A percentile compares a stretch with the other conserved stretches of the same genome.
Evolutionary conservation across 192 early-diverging fungal species (phyloP).

Genomic region (Podila horticola): DNA sequence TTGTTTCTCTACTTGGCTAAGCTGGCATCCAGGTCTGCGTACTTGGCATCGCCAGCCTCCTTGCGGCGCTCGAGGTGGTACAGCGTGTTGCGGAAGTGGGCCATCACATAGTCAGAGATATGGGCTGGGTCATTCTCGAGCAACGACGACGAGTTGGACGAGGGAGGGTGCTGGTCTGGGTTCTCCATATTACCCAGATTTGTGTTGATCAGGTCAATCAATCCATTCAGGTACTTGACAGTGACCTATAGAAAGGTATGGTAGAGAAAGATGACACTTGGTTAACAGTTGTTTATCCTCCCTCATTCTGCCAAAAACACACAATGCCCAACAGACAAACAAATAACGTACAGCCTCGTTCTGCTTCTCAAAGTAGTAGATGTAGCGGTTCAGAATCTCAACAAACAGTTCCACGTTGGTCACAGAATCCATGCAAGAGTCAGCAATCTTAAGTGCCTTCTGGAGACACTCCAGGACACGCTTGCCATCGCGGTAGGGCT

Average conservation of each 20-base stretch:
- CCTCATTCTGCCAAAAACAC: not conserved
- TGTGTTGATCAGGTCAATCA: constrained; percentile 95
- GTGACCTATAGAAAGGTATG: constrained; percentile 67
- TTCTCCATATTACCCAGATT: constrained; percentile 80
- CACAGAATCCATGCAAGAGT: constrained; percentile 89
- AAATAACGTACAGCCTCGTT: constrained; percentile 81
- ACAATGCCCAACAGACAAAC: not conserved
- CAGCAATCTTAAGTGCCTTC: constrained; percentile 95
- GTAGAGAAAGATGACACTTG: not conserved
- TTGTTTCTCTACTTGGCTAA: constrained; percentile 12
- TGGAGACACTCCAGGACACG: constrained; percentile 92
- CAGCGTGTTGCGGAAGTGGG: constrained; percentile 78
- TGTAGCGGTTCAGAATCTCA: constrained; percentile 95
- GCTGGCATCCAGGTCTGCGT: constrained; percentile 38
- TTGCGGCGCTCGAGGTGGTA: constrained; percentile 66
- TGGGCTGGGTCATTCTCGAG: constrained; percentile 65
- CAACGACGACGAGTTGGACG: constrained; percentile 72
- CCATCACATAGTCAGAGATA: constrained; percentile 72
- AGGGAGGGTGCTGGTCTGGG: constrained; percentile 70
- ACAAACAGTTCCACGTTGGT: constrained; percentile 95
- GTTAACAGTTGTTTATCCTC: constrained; percentile 5
- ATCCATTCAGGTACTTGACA: constrained; percentile 91
- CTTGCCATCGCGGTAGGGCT: constrained; percentile 86
- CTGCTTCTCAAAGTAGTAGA: constrained; percentile 94
- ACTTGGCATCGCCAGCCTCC: constrained; percentile 49